Evolutionary conservation across 129 eudicot species (phyloP).

Genomic region (Chrysanthemum lavandulifolium): DNA sequence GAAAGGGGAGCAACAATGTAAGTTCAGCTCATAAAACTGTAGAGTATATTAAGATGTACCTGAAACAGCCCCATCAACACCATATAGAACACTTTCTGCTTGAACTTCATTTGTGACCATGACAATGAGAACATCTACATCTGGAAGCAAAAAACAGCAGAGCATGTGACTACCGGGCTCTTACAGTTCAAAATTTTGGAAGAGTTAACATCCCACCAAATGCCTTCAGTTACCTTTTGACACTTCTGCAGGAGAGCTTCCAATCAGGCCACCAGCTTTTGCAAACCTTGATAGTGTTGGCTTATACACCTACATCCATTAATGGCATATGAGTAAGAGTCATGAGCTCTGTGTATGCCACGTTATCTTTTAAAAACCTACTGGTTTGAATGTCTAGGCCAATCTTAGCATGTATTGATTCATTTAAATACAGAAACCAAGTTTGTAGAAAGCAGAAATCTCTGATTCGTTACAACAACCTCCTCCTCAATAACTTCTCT

Average conservation of each 20-base stretch:
- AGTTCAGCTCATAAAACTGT: constrained; percentile 24
- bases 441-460: too few species aligned
- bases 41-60: constrained; percentile 39
- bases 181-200: constrained; percentile 3
- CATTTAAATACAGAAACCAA: too few species aligned
- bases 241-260: constrained; percentile 79
- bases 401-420: too few species aligned
- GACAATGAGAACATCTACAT: constrained; percentile 76
- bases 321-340: constrained; percentile 5
- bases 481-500: too few species aligned
- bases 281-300: constrained; percentile 77
- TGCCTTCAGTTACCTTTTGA: constrained; percentile 63
- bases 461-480: too few species aligned
- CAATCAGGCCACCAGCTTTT: constrained; percentile 68
- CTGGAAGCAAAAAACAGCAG: constrained; percentile 35
- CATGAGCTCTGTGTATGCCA: constrained; percentile 6
- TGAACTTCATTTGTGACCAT: constrained; percentile 99
- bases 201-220: constrained; percentile 5
- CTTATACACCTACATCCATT: constrained; percentile 65
- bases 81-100: constrained; percentile 95
- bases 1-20: constrained; percentile 26
- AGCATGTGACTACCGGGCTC: constrained; percentile 12
- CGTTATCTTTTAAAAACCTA: neutral
- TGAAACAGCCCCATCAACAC: constrained; percentile 76
- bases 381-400: too few species aligned